Base-by-base conservation (phyloP, 106 monocot genomes). In the Dendrobium nobile region DNA sequence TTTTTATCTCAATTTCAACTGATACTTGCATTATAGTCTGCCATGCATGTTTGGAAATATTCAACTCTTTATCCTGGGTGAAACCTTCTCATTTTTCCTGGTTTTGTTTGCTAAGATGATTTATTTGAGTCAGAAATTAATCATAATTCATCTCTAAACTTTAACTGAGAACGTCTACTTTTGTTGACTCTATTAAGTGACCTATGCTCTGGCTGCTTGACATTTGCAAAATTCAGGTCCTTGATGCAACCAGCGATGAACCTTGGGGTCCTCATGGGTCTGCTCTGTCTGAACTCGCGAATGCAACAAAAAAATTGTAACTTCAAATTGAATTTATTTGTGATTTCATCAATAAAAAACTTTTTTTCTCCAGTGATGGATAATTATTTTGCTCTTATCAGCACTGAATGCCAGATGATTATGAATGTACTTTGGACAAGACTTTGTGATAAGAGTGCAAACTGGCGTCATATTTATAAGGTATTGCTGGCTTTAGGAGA, bases 191-290 rank as follows among this genome's bases (percentile, higher is more conserved):
- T 33, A 70, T 70, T 70, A 33, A n/a, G 70, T 33, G 28, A 16
- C 70, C 33, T 86, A 24, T 76, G 4, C 6, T 48, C 45, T 76
- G 20, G 41, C 15, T 15, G 48, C 51, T 76, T 27, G n/a, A 76
- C 76, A 47, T 76, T 76, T 7, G 3, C 26, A 76, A 76, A 76
- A 51, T 77, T 33, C 45, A 99, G 99, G 99, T 93, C 84, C 93
- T 99, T 75, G 99, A 99, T 95, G 95, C 99, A 55, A 99, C 99
- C 40, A 99, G 80, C 43, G 85, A 91, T 85, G 99, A 99, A 83
- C 91, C 99, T 19, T 99, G 99, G 99, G 99, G 99, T 78, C 99
- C 95, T 85, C 99, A 99, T 86, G 99, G 99, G 19, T 90, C 99
- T 78, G 91, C 89, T 84, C 85, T 99, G 79, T 79, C 83, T 72